These are phyloP conservation scores for Cladosporium sphaerospermum DNA, from an alignment of 2,329 filamentous ascomycete species.

Conservation along the genomic window DNA sequence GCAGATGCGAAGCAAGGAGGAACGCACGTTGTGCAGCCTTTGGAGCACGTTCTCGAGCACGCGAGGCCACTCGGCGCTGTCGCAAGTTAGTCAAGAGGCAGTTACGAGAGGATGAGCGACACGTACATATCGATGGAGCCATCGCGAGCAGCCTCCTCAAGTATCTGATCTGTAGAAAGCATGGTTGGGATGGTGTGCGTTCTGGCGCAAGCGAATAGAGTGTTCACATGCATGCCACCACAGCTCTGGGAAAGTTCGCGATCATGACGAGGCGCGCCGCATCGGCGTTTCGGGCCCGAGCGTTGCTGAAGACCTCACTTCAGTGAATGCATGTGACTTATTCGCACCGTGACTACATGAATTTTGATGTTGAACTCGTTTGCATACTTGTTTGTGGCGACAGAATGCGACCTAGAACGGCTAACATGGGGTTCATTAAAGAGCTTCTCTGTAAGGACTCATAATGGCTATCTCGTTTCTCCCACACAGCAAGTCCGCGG, in stretches of 20 bases:
- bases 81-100: constrained; percentile 17
- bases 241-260: not conserved
- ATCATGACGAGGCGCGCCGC: not conserved
- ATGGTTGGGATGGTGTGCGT: constrained; percentile 16
- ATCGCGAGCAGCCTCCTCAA: constrained; percentile 52
- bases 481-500: too few relatives aligned
- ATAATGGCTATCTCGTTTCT: too few relatives aligned
- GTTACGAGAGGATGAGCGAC: not conserved
- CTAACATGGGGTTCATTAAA: not conserved
- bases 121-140: constrained; percentile 54
- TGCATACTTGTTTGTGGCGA: not conserved
- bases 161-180: constrained; percentile 41
- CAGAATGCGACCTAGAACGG: not conserved
- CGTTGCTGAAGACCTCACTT: not conserved
- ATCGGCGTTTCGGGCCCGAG: not conserved
- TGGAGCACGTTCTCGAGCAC: constrained; percentile 60
- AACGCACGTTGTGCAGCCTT: constrained; percentile 58
- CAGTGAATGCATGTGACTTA: not conserved
- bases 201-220: constrained; percentile 19
- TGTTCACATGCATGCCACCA: not conserved
- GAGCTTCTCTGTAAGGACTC: not conserved
- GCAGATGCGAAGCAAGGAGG: constrained; percentile 4
- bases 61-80: constrained; percentile 62
- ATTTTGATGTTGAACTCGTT: not conserved
- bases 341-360: not conserved